Evolutionary conservation across 495 filamentous ascomycete genomes (phyloP), one percentile per base, ranked within the genome.

Genomic region (Penicillium goetzii): DNA sequence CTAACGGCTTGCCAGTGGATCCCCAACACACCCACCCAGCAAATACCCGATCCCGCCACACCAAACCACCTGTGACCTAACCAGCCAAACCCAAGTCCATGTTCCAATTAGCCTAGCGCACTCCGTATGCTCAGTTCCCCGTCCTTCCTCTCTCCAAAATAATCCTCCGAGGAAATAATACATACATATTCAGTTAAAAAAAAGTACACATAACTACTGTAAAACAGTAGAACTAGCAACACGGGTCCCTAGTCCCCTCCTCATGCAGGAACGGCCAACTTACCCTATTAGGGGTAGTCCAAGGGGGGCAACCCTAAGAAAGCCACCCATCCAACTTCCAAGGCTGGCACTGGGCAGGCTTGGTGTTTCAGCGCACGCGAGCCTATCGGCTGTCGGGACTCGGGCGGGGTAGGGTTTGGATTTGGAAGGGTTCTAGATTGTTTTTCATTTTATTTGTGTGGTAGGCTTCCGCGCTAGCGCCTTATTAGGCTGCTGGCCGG

Each of bases 231-330:
- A n/a, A n/a, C n/a, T n/a, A n/a, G n/a, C n/a, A 32, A 32, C 40
- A 34, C 59, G 53, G 34, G 36, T 51, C 14, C n/a, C 25, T 19
- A 21, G 32, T n/a, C 32, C 11, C 15, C 17, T 10, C 11, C 30
- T 34, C 17, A 66, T 66, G 64, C 64, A 66, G 64, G 64, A 66
- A 66, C 64, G 64, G 64, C 55, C 26, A 6, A 55, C 4, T 56
- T 59, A 25, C 59, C 64, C 19, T n/a, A 21, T 66, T 62, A n/a
- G 64, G 59, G 21, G 12, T 40, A 40, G 36, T 17, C 41, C 11
- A 23, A 45, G n/a, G n/a, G 43, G 43, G 15, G 12, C 17, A 40
- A 40, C 36, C 36, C 34, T 36, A 10, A 36, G 34, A 14, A 14
- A 1, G 10, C 34, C 34, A 11, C 34, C 34, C 34, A 11, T 10